Evolutionary conservation across 306 rosid genomes (phyloP), one percentile per base, ranked within the genome.

Genomic region (Betula pendula): DNA sequence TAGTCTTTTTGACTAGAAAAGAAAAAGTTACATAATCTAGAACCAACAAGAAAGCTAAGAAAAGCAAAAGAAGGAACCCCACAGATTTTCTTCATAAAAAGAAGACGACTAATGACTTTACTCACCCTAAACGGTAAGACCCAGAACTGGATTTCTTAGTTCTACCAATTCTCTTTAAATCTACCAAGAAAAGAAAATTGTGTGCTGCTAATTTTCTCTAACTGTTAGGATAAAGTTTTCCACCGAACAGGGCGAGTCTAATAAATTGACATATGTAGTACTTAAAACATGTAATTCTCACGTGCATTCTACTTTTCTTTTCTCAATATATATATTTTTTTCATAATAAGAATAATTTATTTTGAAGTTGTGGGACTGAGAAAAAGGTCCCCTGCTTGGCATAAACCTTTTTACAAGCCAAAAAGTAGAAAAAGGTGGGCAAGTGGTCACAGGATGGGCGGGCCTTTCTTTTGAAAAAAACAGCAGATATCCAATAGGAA

Each of bases 391-490:
- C 76, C 72, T 62, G 70, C 68, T 55, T 75, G 75, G 85, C 75
- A 65, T 74, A 71, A 71, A 10, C 77, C 71, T 75, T 75, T 81
- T 53, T 85, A 35, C 3, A 16, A 65, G 17, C 8, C 47, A 38
- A 8, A 83, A 85, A 77, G 89, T 50, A 81, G 62, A 43, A 73
- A 88, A 85, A 89, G 87, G 92, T 88, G 86, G 83, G 82, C 49
- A 24, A 88, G 89, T 88, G 84, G 88, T 92, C 97, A 90, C 97
- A 89, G 25, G 97, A 81, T 52, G 72, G 94, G 90, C 84, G 87
- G 89, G 89, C 31, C 49, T 79, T 73, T 81, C 92, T 82, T 92
- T 90, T 86, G 87, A 86, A 93, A 90, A 65, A 67, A 79, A 50
- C 33, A 81, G 71, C 77, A 72, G 13, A 67, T 47, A 62, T 71